Base-by-base conservation (phyloP, 2,329 filamentous ascomycete genomes). In the Alternaria sp. region DNA sequence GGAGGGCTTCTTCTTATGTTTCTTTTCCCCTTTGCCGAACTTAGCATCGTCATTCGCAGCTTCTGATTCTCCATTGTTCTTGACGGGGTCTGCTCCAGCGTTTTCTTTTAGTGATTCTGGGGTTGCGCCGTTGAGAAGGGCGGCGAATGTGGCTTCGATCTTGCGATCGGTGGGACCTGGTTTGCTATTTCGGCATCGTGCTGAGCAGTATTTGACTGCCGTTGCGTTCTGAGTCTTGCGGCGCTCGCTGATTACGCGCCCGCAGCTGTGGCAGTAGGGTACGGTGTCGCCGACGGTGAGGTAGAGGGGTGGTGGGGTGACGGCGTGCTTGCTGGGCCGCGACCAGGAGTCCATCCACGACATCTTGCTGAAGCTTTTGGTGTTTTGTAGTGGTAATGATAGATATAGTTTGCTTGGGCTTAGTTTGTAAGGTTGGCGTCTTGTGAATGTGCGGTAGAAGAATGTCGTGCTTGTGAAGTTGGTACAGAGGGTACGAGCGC, bases 211-310 rank as follows among this genome's bases (percentile, higher is more conserved):
- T 65, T 87, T 88, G 30, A 83, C 74, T 45, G 76, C 69, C 25
- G 75, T 69, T n/a, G 75, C 70, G 6, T 75, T 65, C 17, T 75
- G 68, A 3, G 69, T 71, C 50, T 80, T 80, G 21, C 77, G 76
- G 28, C 70, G 63, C 72, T 76, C 74, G 66, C 84, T 82, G 43
- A 88, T 87, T 3, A 87, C 82, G 44, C 87, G 81, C 1, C 88
- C 87, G 67, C 87, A 89, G 12, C 84, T 83, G 64, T 84, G 83
- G 67, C 86, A 88, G 72, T 89, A 89, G 1, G 84, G 83, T 0
- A 83, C 84, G 25, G 79, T 74, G 51, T 86, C 84, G 46, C 82
- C 81, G 3, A 78, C 71, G 1, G 80, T 80, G 25, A 89, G 79
- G 69, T 89, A 89, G 52, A 84, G 83, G 0, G 87, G 87, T 10